Evolutionary conservation across 1,139 yeast genomes (phyloP).

Genomic region (Pichia sp.): DNA sequence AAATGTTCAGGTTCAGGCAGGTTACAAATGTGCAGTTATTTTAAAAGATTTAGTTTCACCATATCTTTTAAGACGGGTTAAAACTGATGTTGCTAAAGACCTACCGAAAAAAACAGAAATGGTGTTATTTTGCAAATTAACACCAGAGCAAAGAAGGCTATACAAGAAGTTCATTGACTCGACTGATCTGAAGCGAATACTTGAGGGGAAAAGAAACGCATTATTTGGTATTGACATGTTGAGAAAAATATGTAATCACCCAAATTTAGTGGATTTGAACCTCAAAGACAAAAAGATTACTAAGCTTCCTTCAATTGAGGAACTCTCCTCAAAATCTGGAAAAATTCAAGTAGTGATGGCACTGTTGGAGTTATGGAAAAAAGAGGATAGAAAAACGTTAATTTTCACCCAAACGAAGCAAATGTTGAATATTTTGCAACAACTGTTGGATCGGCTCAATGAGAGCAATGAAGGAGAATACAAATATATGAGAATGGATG

Average conservation of each 20-base stretch:
- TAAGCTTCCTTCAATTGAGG: slow-evolving; percentile 21
- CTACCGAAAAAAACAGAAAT: slow-evolving; percentile 89
- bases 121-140: slow-evolving; percentile 85
- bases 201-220: slow-evolving; percentile 74
- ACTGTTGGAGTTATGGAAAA: slow-evolving; percentile 68
- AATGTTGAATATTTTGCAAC: slow-evolving; percentile 84
- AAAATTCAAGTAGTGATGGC: slow-evolving; percentile 86
- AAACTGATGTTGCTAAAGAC: slow-evolving; percentile 95
- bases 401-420: slow-evolving; percentile 89
- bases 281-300: slow-evolving; percentile 43
- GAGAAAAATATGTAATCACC: slow-evolving; percentile 93
- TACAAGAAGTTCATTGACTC: slow-evolving; percentile 72
- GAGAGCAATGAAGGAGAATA: slow-evolving; percentile 30
- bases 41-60: slow-evolving; percentile 86
- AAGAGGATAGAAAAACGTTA: slow-evolving; percentile 72
- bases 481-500: slow-evolving; percentile 84
- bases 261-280: slow-evolving; percentile 65
- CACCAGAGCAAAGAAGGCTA: slow-evolving; percentile 66
- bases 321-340: slow-evolving; percentile 54
- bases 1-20: slow-evolving; percentile 92
- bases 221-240: slow-evolving; percentile 85
- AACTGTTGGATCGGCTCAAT: slow-evolving; percentile 44
- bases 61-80: slow-evolving; percentile 77
- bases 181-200: slow-evolving; percentile 67
- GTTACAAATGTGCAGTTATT: slow-evolving; percentile 92